These are phyloP conservation scores for Geosmithia putterillii DNA, from an alignment of 2,329 filamentous ascomycete species.

Conservation along the genomic window DNA sequence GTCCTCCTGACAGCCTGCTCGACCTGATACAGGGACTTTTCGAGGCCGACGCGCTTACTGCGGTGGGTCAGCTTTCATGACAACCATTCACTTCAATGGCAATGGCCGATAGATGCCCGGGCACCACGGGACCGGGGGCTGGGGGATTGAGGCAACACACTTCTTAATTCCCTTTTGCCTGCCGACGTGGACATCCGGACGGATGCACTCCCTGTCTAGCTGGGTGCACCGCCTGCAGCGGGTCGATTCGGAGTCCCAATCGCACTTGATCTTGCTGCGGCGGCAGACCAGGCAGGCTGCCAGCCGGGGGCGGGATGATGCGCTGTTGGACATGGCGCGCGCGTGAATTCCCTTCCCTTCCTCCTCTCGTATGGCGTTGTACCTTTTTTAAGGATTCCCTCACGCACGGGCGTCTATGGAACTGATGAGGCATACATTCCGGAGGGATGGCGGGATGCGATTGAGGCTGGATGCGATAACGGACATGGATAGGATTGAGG, in stretches of 20 bases:
- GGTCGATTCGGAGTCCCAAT: conserved; percentile 36
- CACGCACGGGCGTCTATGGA: too few species aligned
- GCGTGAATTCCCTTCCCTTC: too few species aligned
- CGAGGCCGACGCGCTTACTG: conserved; percentile 62
- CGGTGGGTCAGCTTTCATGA: neutral
- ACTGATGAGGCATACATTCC: too few species aligned
- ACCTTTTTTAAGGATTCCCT: too few species aligned
- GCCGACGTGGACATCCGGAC: conserved; percentile 62
- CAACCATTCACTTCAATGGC: neutral
- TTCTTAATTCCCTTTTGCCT: conserved; percentile 69
- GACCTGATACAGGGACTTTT: conserved; percentile 63
- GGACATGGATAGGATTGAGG: too few species aligned
- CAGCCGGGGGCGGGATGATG: conserved; percentile 1
- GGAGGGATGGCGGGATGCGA: too few species aligned
- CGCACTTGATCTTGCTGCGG: conserved; percentile 56
- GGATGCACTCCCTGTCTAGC: conserved; percentile 47
- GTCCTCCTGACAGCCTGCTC: conserved; percentile 54
- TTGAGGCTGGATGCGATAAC: too few species aligned
- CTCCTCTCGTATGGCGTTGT: too few species aligned
- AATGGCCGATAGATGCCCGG: neutral
- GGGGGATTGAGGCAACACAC: conserved; percentile 26
- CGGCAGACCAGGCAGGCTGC: conserved; percentile 54
- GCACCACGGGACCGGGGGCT: neutral
- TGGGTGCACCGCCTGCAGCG: conserved; percentile 51
- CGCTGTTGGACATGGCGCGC: too few species aligned